Conservation (phyloP, 2,329 filamentous ascomycete genomes). For the Diaporthe destruens region DNA sequence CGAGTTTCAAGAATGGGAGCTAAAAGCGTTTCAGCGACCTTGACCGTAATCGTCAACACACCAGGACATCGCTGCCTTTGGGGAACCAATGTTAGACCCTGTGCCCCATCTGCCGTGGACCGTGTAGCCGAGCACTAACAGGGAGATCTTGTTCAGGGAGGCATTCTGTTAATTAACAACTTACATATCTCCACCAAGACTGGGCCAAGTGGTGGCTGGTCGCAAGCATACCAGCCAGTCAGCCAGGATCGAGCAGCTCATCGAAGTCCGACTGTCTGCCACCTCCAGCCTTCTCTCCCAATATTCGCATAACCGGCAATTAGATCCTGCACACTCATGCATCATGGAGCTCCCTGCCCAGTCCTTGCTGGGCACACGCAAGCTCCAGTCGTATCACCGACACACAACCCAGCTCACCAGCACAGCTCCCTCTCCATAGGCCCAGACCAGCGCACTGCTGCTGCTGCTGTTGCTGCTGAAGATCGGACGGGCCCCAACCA, state of each 20-base stretch:
- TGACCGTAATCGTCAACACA: slow-evolving; percentile 13
- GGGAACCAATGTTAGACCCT: neutral
- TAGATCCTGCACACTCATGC: slow-evolving; percentile 16
- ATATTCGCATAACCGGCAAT: slow-evolving; percentile 1
- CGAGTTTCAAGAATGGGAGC: slow-evolving; percentile 22
- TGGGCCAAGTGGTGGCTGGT: slow-evolving; percentile 15
- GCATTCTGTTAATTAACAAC: neutral
- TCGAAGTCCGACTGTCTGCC: neutral
- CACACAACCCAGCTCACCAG: neutral
- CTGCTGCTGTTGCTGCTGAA: neutral
- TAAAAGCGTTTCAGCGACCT: slow-evolving; percentile 27
- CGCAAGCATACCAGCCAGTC: neutral
- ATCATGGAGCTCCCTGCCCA: neutral
- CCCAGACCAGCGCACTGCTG: slow-evolving; percentile 3
- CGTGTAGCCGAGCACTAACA: slow-evolving; percentile 6
- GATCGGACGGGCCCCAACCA: slow-evolving; percentile 14
- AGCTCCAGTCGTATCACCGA: slow-evolving; percentile 17
- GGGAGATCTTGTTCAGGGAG: slow-evolving; percentile 9
- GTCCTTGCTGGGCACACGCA: neutral
- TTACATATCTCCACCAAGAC: neutral
- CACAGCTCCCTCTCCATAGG: neutral
- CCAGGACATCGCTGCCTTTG: slow-evolving; percentile 24
- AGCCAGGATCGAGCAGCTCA: neutral
- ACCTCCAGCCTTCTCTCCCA: slow-evolving; percentile 1
- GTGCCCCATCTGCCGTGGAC: neutral